Base-by-base conservation (phyloP, 345 rosid genomes). In the Syzygium grande region DNA sequence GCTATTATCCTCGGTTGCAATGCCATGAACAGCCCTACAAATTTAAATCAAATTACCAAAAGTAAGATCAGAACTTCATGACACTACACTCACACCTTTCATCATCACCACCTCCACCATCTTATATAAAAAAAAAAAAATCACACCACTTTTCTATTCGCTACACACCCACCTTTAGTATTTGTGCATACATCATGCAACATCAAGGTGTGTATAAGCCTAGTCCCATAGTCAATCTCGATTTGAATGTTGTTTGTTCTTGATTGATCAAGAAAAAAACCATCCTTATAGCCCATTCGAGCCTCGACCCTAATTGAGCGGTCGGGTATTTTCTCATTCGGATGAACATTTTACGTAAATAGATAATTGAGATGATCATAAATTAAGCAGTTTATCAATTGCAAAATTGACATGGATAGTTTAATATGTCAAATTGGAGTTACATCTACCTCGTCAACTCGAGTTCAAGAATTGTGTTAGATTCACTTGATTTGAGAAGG, bases 1-100 rank as follows among this genome's bases (percentile, higher is more conserved):
- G 99, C 99, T 94, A 98, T 98, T 85, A 98, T 97, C 96, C 94
- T 97, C 86, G 98, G 99, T 88, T 98, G 99, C 93, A 98, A 94
- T 80, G 99, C 99, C 99, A 98, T 98, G 94, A 98, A 98, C 95
- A 98, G 91, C 83, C 99, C 99, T 98, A 92, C 84, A 89, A 85
- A 34, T 73, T 34, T 73, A 73, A 73, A 30, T 83, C 85, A 78
- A 51, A 61, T 41, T 52, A 86, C 56, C 84, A 9, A 30, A 86
- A 8, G 52, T 63, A 51, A 49, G 12, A 63, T 61, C 52, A 85
- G 58, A 73, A 34, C 25, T 73, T 19, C 49, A 73, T 73, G 80
- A 73, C 49, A 38, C 80, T 68, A 17, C 46, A 17, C 80, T 73
- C 80, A 17, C 80, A 73, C 80, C 80, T 73, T 73, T 73, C 56